Evolutionary conservation across 2,329 filamentous ascomycete species (phyloP).

Genomic region (Chaetomium strumarium): DNA sequence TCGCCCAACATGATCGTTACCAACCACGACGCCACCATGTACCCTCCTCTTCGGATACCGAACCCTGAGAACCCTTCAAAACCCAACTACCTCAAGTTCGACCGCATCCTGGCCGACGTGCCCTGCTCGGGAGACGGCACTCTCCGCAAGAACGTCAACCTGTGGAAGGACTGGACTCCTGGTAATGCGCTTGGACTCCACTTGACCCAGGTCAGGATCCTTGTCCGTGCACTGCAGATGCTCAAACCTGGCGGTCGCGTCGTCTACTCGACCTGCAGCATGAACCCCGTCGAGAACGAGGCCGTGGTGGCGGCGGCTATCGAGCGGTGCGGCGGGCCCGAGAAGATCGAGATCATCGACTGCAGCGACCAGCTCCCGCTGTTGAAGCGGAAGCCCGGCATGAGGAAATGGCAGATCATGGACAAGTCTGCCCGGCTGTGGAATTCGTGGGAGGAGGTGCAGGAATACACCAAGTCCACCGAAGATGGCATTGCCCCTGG

Average conservation of each 20-base stretch:
- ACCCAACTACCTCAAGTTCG: constrained; percentile 81
- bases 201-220: constrained; percentile 78
- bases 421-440: constrained; percentile 77
- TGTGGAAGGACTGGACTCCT: constrained; percentile 94
- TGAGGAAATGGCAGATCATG: constrained; percentile 85
- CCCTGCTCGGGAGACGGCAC: constrained; percentile 96
- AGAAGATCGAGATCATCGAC: constrained; percentile 79
- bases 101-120: constrained; percentile 92
- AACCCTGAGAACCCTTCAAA: constrained; percentile 48
- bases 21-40: constrained; percentile 95
- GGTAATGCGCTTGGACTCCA: constrained; percentile 83
- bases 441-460: constrained; percentile 75
- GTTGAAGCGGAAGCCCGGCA: constrained; percentile 68
- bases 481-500: constrained; percentile 56
- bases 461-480: constrained; percentile 57
- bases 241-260: constrained; percentile 90
- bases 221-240: constrained; percentile 90
- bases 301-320: constrained; percentile 85
- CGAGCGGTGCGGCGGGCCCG: constrained; percentile 75
- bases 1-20: constrained; percentile 96
- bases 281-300: constrained; percentile 98
- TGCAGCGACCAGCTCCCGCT: constrained; percentile 71
- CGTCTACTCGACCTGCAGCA: constrained; percentile 96
- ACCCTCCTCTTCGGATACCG: constrained; percentile 84
- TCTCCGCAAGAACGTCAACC: constrained; percentile 80